Evolutionary conservation across 805 yeast species (phyloP), one percentile per base, ranked within the genome.

Genomic region (Scheffersomyces coipomensis): DNA sequence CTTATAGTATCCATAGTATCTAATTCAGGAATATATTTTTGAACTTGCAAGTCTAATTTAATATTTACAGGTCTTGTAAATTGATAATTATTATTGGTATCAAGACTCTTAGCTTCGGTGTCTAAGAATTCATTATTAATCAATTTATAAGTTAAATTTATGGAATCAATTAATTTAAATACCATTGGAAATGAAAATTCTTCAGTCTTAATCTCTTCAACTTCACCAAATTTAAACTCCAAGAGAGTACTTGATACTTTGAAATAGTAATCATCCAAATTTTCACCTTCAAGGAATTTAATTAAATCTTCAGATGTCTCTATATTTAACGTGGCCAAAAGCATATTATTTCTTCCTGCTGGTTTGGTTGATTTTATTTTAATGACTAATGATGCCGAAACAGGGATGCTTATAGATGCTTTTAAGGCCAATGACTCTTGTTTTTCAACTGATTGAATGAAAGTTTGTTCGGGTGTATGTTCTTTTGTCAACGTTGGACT

Each of bases 261-360:
- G 39, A 59, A 55, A 41, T 51, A 55, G 42, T 51, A 52, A 10
- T 46, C 39, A 16, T 40, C 42, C 15, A 26, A 23, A 18, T 29
- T 26, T 16, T 46, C 44, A 34, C 33, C 10, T 9, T 34, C 23
- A 12, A 39, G 34, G 8, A 40, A 37, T 10, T 44, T 46, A 30
- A 50, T 53, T 12, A 76, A 54, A 24, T 57, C 70, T 2, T 71
- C 74, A 1, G 79, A 66, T 2, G 71, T 59, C 41, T 75, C 79
- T 9, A 78, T 54, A 38, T 71, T 76, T 33, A 78, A 53, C 1
- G 77, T 71, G 1, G 79, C 68, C n/a, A 78, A 52, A 1, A 78
- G 47, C 2, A 67, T 50, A 39, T 69, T 68, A 45, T 66, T 62
- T 32, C 72, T 59, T 7, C 78, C 76, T 4, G 76, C 75, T 4